Evolutionary conservation across 192 early-diverging fungal species (phyloP).

Genomic region (Umbelopsis vinacea): DNA sequence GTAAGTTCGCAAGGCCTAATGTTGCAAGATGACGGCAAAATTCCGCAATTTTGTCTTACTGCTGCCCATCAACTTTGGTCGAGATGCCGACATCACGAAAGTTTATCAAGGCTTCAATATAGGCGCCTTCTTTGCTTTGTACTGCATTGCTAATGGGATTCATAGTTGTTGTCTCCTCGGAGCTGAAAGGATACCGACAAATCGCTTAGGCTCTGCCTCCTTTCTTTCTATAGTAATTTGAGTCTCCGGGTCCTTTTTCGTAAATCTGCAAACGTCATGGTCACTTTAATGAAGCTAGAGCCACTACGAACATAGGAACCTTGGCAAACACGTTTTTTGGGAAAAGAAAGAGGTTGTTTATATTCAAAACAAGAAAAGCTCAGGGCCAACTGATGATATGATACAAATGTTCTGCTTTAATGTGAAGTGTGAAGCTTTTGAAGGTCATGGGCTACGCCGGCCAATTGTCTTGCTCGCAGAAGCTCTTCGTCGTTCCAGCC

Average conservation of each 20-base stretch:
- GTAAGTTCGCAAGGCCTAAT: too few species aligned
- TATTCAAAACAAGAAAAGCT: not conserved
- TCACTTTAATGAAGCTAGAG: too few species aligned
- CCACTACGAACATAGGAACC: too few species aligned
- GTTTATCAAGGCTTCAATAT: constrained; percentile 24
- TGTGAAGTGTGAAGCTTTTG: not conserved
- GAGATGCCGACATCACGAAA: constrained; percentile 32
- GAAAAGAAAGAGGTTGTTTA: not conserved
- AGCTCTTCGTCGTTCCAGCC: constrained; percentile 39
- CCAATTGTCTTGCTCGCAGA: constrained; percentile 28
- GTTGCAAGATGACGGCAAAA: too few species aligned
- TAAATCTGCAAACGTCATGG: too few species aligned
- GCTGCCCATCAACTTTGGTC: not conserved
- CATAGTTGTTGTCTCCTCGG: constrained; percentile 4
- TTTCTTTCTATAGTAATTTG: not conserved
- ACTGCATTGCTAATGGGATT: not conserved
- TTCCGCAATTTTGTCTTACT: not conserved
- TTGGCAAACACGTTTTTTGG: too few species aligned
- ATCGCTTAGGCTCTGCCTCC: not conserved
- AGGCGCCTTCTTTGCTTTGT: not conserved
- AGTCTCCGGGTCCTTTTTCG: too few species aligned
- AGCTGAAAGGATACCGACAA: not conserved
- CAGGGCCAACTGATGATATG: not conserved
- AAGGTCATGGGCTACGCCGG: constrained; percentile 14
- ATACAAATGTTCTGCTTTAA: constrained; percentile 12